Evolutionary conservation across 1,284 basidiomycete species (phyloP).

Genomic region (Cutaneotrichosporon curvatum): DNA sequence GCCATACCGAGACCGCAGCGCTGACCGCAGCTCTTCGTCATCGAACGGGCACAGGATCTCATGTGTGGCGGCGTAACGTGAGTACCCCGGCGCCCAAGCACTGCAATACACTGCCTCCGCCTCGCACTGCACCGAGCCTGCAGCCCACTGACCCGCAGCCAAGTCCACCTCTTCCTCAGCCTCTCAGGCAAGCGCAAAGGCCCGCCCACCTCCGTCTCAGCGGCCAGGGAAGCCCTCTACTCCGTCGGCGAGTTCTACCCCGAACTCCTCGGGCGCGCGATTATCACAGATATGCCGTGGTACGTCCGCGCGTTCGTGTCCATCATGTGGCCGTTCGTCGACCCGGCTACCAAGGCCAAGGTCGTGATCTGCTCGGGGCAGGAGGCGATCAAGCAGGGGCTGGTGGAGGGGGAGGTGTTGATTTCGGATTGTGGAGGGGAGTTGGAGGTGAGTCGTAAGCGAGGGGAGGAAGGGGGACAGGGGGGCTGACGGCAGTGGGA

Average conservation of each 20-base stretch:
- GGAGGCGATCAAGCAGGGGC: conserved; percentile 20
- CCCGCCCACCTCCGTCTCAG: conserved; percentile 26
- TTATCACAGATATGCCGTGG: conserved; percentile 38
- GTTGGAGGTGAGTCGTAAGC: conserved; percentile 24
- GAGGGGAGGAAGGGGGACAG: conserved; percentile 8
- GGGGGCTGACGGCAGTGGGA: conserved; percentile 20
- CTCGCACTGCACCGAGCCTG: no score
- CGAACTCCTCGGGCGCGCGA: conserved; percentile 26
- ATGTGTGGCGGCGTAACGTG: conserved; percentile 34
- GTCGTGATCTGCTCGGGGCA: conserved; percentile 23
- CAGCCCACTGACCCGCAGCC: conserved; percentile 1
- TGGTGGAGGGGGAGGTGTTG: conserved; percentile 18
- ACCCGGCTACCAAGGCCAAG: conserved; percentile 31
- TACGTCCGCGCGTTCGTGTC: conserved; percentile 33
- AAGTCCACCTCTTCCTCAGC: conserved; percentile 28
- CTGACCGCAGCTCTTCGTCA: conserved; percentile 19
- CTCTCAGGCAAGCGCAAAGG: conserved; percentile 40
- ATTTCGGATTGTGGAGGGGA: conserved; percentile 32
- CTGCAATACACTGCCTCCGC: no score
- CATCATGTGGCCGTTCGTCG: conserved; percentile 41
- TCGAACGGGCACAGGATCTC: conserved; percentile 23
- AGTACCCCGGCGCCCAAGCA: conserved; percentile 4
- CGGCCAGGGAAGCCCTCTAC: conserved; percentile 26
- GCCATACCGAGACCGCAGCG: not conserved
- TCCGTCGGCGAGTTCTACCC: conserved; percentile 31